Evolutionary conservation across 2,329 filamentous ascomycete genomes (phyloP).

Genomic region (Aspergillaceae sp.): DNA sequence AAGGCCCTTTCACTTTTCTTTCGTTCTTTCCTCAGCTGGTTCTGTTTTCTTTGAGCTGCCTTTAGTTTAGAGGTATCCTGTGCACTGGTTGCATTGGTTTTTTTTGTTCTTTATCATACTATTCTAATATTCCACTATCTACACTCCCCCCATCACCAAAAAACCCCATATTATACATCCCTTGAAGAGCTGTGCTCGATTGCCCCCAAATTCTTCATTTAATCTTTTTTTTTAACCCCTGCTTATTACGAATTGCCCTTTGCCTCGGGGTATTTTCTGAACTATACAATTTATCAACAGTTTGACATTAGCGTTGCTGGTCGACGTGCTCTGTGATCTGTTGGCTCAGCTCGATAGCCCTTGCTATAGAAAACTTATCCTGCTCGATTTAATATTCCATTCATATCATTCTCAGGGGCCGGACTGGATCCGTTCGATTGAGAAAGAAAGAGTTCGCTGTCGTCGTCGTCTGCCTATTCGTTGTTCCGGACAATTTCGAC

Average conservation of each 20-base stretch:
- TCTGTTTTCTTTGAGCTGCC: constrained; percentile 32
- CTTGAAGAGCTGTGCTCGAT: constrained; percentile 27
- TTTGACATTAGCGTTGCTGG: constrained; percentile 22
- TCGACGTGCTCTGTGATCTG: constrained; percentile 21
- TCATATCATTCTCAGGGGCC: constrained; percentile 4
- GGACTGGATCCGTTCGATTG: neutral
- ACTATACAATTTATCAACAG: constrained; percentile 16
- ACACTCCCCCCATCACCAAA: constrained; percentile 9
- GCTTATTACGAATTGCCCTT: constrained; percentile 12
- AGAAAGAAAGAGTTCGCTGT: neutral
- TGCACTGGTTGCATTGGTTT: constrained; percentile 38
- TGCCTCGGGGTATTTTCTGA: constrained; percentile 17
- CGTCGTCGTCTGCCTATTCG: neutral
- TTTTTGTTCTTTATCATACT: constrained; percentile 39
- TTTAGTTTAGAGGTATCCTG: constrained; percentile 37
- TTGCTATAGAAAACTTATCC: constrained; percentile 11
- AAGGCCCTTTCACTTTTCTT: constrained; percentile 25
- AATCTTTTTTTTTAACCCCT: constrained; percentile 29
- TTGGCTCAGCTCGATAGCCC: constrained; percentile 18
- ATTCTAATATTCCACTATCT: constrained; percentile 18
- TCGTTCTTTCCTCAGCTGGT: constrained; percentile 57
- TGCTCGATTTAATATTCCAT: constrained; percentile 13
- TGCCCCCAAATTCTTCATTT: constrained; percentile 21
- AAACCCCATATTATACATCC: constrained; percentile 29
- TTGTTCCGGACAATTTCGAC: neutral